Conservation (phyloP, 2,329 filamentous ascomycete genomes). For the Mycocentrospora acerina region DNA sequence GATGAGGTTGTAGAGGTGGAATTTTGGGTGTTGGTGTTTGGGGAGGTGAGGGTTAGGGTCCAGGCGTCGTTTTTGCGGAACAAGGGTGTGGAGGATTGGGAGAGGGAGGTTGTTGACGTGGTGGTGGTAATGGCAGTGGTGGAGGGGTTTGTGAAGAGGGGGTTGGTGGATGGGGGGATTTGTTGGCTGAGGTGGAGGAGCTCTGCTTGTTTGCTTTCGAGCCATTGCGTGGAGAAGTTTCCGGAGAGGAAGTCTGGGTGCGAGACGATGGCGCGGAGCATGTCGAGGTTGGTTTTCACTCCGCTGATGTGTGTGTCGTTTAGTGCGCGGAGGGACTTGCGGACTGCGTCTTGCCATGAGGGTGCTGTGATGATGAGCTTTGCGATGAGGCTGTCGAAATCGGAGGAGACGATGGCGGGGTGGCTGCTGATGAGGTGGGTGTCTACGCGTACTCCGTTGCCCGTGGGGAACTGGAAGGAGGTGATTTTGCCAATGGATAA, state of each 20-base stretch:
- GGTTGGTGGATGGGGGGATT: constrained; percentile 2
- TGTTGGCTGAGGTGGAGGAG: constrained; percentile 39
- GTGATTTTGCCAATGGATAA: constrained; percentile 63
- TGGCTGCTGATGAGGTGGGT: constrained; percentile 53
- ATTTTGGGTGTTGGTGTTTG: constrained; percentile 10
- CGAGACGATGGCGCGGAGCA: constrained; percentile 56
- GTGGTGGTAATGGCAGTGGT: too few relatives aligned
- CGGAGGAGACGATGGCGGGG: constrained; percentile 51
- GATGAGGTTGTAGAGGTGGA: constrained; percentile 3
- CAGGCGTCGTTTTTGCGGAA: constrained; percentile 63
- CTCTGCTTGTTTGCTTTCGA: constrained; percentile 51
- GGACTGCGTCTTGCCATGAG: constrained; percentile 54
- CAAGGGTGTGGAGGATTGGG: too few relatives aligned
- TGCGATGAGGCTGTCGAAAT: constrained; percentile 62
- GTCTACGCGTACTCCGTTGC: constrained; percentile 61
- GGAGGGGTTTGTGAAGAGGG: too few relatives aligned
- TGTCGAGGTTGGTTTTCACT: constrained; percentile 59
- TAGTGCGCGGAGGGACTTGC: constrained; percentile 58
- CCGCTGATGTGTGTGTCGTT: constrained; percentile 58
- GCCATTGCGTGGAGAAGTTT: constrained; percentile 58
- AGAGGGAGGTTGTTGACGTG: too few relatives aligned
- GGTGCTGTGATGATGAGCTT: constrained; percentile 61
- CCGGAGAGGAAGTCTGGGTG: constrained; percentile 54
- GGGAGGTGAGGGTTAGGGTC: constrained; percentile 52
- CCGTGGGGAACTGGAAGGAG: constrained; percentile 56